Evolutionary conservation across 225 moss, liverwort and hornwort genomes (phyloP), one percentile per base, ranked within the genome.

Genomic region (Polytrichum formosum): DNA sequence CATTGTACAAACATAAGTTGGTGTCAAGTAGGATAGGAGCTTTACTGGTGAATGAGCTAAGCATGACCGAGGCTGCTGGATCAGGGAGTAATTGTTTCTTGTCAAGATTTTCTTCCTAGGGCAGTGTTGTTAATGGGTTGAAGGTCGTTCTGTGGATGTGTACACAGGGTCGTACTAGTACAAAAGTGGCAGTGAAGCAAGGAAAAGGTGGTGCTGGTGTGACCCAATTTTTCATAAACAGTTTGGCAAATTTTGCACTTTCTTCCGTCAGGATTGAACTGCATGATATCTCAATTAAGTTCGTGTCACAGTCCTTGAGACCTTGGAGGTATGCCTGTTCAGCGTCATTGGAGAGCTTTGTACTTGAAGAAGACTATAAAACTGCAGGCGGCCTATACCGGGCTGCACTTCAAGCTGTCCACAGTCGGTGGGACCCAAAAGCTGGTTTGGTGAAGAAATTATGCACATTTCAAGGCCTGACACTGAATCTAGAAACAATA

Each of bases 261-360:
- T 87, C 91, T 31, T 85, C 92, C 33, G 78, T 94, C 61, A 91
- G 88, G 72, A 26, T 94, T 75, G 91, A 98, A 80, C 37, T 98
- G 7, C 91, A 82, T 30, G 84, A 92, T 71, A 88, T 85, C 69
- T 92, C 82, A 46, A 69, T 92, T 18, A 80, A 75, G 73, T 67
- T 91, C 72, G 78, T 90, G 23, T 90, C 91, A 19, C 78, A 75
- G 73, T 69, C 88, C 63, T 67, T 80, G 30, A 86, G 81, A 70
- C 82, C 80, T 56, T 67, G 63, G 71, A 86, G 80, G 73, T 88
- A 90, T 70, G 55, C 67, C 31, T 90, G 83, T 68, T 81, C 79
- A 64, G 85, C 92, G 72, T 80, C 88, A 8, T 74, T 98, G 65
- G 79, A 84, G 63, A 88, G 90, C 73, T 79, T 94, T 28, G 82